Conservation (phyloP, 495 filamentous ascomycete species). For the Penicillium paradoxum region DNA sequence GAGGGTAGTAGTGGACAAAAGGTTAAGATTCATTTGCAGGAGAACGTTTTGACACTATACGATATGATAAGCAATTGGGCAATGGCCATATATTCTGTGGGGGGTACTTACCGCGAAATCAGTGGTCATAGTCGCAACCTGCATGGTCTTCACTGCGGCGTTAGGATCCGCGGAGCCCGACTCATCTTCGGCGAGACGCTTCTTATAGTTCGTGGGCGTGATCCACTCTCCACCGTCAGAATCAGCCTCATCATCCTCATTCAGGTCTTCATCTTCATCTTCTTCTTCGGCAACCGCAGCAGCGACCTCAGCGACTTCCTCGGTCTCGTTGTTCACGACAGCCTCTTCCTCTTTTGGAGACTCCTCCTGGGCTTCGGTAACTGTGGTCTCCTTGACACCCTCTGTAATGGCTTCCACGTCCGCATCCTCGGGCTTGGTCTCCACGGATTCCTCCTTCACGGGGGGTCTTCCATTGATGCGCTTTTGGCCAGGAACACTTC, state of each 20-base stretch:
- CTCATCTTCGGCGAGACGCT: conserved; percentile 66
- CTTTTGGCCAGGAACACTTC: conserved; percentile 74
- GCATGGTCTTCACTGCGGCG: conserved; percentile 57
- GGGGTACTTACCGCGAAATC: conserved; percentile 74
- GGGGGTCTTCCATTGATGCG: conserved; percentile 65
- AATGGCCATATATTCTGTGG: not conserved
- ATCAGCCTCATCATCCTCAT: conserved; percentile 40
- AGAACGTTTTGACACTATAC: conserved; percentile 75
- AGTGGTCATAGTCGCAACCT: conserved; percentile 82
- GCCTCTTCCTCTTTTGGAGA: conserved; percentile 13
- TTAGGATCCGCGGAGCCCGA: conserved; percentile 42
- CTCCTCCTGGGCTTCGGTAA: conserved; percentile 16
- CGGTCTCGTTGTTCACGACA: conserved; percentile 6
- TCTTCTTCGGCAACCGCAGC: conserved; percentile 14
- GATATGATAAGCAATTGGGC: conserved; percentile 6
- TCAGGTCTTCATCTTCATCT: conserved; percentile 29
- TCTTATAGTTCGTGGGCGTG: conserved; percentile 85
- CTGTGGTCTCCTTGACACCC: conserved; percentile 21
- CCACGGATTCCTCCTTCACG: conserved; percentile 29
- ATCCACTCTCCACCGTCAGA: conserved; percentile 86
- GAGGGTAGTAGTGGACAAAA: conserved; percentile 68
- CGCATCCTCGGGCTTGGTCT: conserved; percentile 21
- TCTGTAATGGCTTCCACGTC: conserved; percentile 32
- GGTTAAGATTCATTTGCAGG: conserved; percentile 88
- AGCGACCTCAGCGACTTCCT: conserved; percentile 1